Percentiles rank a stretch among this genome's conserved stretches.
Conservation (phyloP, 83 land plant species). For the Picea mariana region DNA sequence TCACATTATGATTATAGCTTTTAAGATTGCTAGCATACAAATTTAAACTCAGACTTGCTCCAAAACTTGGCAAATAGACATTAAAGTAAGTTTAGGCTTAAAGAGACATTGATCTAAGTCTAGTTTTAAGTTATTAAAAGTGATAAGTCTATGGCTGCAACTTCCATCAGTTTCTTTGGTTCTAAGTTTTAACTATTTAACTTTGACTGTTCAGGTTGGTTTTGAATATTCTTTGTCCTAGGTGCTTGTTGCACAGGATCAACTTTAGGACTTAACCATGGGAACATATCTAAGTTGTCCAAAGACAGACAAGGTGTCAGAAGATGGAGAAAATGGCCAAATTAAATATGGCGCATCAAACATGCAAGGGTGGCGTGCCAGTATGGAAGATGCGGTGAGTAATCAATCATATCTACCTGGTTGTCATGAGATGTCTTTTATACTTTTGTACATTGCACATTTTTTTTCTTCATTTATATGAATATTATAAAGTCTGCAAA, state of each 20-base stretch:
- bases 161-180: not conserved
- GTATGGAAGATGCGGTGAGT: slow-evolving; percentile 96
- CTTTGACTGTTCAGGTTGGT: not conserved
- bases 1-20: not conserved
- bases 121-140: too few species aligned
- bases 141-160: not conserved
- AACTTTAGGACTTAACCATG: slow-evolving; percentile 34
- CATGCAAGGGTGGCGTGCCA: slow-evolving; percentile 97
- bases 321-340: slow-evolving; percentile 80
- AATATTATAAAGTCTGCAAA: not conserved
- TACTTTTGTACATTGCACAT: slow-evolving; percentile 5
- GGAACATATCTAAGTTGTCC: slow-evolving; percentile 89
- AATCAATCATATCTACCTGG: not conserved
- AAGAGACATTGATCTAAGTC: too few species aligned
- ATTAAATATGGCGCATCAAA: slow-evolving; percentile 75
- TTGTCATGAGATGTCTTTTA: not conserved
- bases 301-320: slow-evolving; percentile 84
- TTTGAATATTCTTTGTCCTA: not conserved
- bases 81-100: not conserved
- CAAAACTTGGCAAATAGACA: not conserved
- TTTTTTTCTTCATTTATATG: not conserved
- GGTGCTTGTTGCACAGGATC: not conserved
- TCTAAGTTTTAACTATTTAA: not conserved
- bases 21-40: not conserved
- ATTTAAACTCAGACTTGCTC: not conserved